These are phyloP conservation scores for Epicoccum sorghinum DNA, from an alignment of 2,329 filamentous ascomycete genomes.

Conservation along the genomic window DNA sequence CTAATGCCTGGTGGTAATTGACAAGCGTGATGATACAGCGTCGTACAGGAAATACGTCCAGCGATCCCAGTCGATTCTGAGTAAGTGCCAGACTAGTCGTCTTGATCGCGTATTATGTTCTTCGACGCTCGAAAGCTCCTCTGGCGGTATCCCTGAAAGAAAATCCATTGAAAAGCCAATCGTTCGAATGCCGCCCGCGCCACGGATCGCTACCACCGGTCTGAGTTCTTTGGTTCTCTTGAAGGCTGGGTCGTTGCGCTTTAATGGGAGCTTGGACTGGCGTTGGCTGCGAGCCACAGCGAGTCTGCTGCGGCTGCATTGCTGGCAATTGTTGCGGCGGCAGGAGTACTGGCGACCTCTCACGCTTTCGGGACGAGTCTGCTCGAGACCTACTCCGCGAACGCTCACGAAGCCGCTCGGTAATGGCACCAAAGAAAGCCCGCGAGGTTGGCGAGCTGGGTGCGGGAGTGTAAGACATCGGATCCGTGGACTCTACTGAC, in stretches of 20 bases:
- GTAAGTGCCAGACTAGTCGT: slow-evolving; percentile 1
- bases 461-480: slow-evolving; percentile 29
- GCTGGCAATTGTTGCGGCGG: slow-evolving; percentile 32
- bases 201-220: slow-evolving; percentile 43
- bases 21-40: too few relatives aligned
- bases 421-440: slow-evolving; percentile 47
- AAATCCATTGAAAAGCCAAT: slow-evolving; percentile 48
- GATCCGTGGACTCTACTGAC: slow-evolving; percentile 32
- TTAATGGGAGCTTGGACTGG: slow-evolving; percentile 22
- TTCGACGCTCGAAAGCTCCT: slow-evolving; percentile 35
- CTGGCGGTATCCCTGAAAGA: slow-evolving; percentile 46
- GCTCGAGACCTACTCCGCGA: slow-evolving; percentile 42
- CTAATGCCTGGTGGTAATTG: too few relatives aligned
- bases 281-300: slow-evolving; percentile 20
- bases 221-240: slow-evolving; percentile 31
- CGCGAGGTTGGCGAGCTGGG: slow-evolving; percentile 36
- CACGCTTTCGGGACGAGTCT: slow-evolving; percentile 31
- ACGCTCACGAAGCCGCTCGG: slow-evolving; percentile 40
- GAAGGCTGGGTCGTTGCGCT: slow-evolving; percentile 29
- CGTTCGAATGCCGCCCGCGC: slow-evolving; percentile 47
- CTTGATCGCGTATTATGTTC: slow-evolving; percentile 11
- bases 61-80: not conserved
- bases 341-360: slow-evolving; percentile 40
- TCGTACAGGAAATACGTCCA: not conserved
- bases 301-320: slow-evolving; percentile 19